Percentiles rank a stretch among this genome's conserved stretches.
phyloP scores from a whole-genome alignment of 2,329 filamentous ascomycete species.

The Berkeleyomyces rouxiae region DNA sequence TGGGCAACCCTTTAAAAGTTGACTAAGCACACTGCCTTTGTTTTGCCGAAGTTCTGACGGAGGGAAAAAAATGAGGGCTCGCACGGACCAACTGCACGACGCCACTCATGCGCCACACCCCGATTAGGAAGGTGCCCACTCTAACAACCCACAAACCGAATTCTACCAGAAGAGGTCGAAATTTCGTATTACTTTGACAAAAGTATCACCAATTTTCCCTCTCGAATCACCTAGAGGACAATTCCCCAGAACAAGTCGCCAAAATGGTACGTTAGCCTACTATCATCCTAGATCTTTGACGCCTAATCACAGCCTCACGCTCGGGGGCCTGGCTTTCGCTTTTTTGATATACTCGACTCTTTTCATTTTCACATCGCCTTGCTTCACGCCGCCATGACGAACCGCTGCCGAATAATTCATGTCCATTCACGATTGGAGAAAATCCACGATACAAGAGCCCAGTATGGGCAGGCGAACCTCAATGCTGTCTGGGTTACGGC shows the following conservation, averaged over 20 bases:
- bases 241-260: constrained; percentile 26
- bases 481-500: too few relatives aligned
- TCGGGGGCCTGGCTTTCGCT: neutral
- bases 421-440: too few relatives aligned
- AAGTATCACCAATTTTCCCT: constrained; percentile 23
- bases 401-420: neutral
- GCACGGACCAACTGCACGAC: constrained; percentile 11
- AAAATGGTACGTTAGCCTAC: constrained; percentile 29
- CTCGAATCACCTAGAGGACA: constrained; percentile 28
- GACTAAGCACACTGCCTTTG: neutral
- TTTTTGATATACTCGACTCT: neutral
- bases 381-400: neutral
- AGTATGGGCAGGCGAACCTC: too few relatives aligned
- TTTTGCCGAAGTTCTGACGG: constrained; percentile 3
- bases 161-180: constrained; percentile 28
- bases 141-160: constrained; percentile 29
- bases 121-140: constrained; percentile 23
- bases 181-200: constrained; percentile 20
- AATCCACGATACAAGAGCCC: too few relatives aligned
- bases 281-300: constrained; percentile 13
- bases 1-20: neutral
- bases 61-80: constrained; percentile 12
- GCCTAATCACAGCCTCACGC: neutral
- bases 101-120: constrained; percentile 17
- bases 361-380: neutral